phyloP scores from a whole-genome alignment of 148 eudicot species.

The Chenopodium quinoa region DNA sequence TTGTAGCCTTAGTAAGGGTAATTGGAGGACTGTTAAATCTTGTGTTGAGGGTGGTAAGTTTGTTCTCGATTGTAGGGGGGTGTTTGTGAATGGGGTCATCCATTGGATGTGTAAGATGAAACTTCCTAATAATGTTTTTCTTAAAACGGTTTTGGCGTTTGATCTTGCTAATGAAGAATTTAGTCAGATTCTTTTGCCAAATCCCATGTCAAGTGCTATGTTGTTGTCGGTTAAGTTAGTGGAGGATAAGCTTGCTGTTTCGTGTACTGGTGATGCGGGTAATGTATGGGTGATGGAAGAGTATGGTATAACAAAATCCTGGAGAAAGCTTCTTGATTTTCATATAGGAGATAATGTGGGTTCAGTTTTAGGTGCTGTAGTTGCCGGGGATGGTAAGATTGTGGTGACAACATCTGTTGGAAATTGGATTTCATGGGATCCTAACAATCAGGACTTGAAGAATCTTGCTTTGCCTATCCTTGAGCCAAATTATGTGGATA shows the following conservation, averaged over 20 bases:
- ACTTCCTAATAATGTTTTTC: not conserved
- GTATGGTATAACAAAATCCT: slow-evolving; percentile 15
- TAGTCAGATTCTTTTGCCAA: slow-evolving; percentile 7
- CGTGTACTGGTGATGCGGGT: slow-evolving; percentile 13
- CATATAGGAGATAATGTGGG: slow-evolving; percentile 23
- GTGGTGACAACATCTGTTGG: slow-evolving; percentile 27
- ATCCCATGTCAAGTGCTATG: not conserved
- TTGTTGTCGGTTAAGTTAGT: slow-evolving; percentile 16
- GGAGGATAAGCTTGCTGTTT: slow-evolving; percentile 29
- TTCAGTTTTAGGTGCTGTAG: slow-evolving; percentile 13
- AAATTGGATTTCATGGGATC: slow-evolving; percentile 27
- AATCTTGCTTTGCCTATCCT: slow-evolving; percentile 21
- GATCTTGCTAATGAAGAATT: slow-evolving; percentile 8
- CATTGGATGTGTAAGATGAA: slow-evolving; percentile 21
- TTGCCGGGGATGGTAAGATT: slow-evolving; percentile 12
- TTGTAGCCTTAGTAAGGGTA: slow-evolving; percentile 18
- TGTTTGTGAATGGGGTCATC: slow-evolving; percentile 18
- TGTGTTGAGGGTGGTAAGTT: slow-evolving; percentile 1
- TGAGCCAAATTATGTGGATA: slow-evolving; percentile 16
- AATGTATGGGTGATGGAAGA: slow-evolving; percentile 29
- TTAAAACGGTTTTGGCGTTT: slow-evolving; percentile 14
- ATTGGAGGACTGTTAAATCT: slow-evolving; percentile 5
- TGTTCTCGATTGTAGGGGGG: slow-evolving; percentile 7
- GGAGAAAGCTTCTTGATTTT: slow-evolving; percentile 24
- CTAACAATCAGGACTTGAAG: slow-evolving; percentile 1